These are phyloP conservation scores for Cryphonectria nitschkei DNA, from an alignment of 2,329 filamentous ascomycete species.

Conservation along the genomic window DNA sequence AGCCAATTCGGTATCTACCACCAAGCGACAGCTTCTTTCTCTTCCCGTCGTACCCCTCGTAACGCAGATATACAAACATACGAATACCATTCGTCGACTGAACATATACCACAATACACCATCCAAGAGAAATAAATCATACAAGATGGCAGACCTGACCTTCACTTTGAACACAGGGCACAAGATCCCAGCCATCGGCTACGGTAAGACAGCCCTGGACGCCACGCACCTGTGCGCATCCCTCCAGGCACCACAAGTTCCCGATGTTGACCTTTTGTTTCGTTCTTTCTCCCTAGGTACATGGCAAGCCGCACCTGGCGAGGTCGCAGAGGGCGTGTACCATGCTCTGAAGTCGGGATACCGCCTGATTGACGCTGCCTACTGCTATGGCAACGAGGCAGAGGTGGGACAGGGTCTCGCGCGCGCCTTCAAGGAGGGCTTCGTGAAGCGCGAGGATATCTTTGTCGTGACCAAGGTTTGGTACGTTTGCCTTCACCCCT, in stretches of 20 bases:
- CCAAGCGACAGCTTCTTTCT: background rate
- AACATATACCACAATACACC: too few relatives aligned
- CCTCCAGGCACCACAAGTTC: background rate
- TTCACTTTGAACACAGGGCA: conserved; percentile 69
- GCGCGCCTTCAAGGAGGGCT: conserved; percentile 70
- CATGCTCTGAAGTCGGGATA: conserved; percentile 62
- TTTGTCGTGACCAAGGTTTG: conserved; percentile 88
- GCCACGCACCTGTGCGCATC: background rate
- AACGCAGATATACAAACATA: background rate
- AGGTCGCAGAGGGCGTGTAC: conserved; percentile 61
- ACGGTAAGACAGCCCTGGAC: conserved; percentile 50
- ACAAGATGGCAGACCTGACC: conserved; percentile 54
- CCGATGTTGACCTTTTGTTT: conserved; percentile 11
- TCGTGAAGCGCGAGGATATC: conserved; percentile 74
- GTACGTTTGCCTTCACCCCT: conserved; percentile 35
- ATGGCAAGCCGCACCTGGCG: conserved; percentile 64
- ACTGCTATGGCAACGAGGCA: conserved; percentile 80
- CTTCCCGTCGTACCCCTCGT: background rate
- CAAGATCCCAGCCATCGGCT: conserved; percentile 65
- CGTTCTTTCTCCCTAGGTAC: conserved; percentile 51
- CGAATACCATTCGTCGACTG: background rate
- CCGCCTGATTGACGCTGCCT: conserved; percentile 70
- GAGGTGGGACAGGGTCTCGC: conserved; percentile 80
- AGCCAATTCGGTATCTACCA: background rate
- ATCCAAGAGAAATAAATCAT: conserved; percentile 29